These are phyloP conservation scores for Sporothrix brunneoviolacea DNA, from an alignment of 2,329 filamentous ascomycete species.

Conservation along the genomic window DNA sequence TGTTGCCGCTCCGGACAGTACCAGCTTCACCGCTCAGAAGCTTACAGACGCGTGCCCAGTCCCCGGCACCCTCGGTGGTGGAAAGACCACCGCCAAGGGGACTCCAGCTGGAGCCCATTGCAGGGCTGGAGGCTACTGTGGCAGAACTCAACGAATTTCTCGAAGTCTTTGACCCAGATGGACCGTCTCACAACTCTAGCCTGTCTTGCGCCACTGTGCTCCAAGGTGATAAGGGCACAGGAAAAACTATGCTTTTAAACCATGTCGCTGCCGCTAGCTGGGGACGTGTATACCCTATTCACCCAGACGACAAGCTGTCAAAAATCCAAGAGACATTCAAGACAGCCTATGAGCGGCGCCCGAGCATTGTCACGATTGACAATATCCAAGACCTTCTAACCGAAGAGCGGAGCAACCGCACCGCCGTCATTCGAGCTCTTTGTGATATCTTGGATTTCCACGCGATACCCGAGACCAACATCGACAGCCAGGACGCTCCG, in stretches of 20 bases:
- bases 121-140: slow-evolving; percentile 61
- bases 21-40: slow-evolving; percentile 5
- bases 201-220: slow-evolving; percentile 57
- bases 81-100: slow-evolving; percentile 21
- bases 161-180: slow-evolving; percentile 21
- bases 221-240: slow-evolving; percentile 76
- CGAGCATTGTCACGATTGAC: slow-evolving; percentile 75
- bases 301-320: slow-evolving; percentile 47
- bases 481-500: too few relatives aligned
- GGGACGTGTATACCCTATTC: slow-evolving; percentile 60
- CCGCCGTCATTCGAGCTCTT: slow-evolving; percentile 44
- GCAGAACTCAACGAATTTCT: slow-evolving; percentile 62
- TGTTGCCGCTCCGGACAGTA: neutral
- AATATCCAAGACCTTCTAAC: slow-evolving; percentile 64
- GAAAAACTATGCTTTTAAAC: slow-evolving; percentile 70
- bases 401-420: slow-evolving; percentile 47
- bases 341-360: slow-evolving; percentile 60
- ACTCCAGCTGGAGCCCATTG: slow-evolving; percentile 50
- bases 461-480: too few relatives aligned
- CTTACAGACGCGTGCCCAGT: neutral
- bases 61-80: neutral
- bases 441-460: slow-evolving; percentile 48
- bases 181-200: slow-evolving; percentile 21
- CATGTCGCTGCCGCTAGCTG: slow-evolving; percentile 62
- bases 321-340: slow-evolving; percentile 63